Conservation (phyloP, 1,139 yeast genomes). For the Yamadazyma conglobata region DNA sequence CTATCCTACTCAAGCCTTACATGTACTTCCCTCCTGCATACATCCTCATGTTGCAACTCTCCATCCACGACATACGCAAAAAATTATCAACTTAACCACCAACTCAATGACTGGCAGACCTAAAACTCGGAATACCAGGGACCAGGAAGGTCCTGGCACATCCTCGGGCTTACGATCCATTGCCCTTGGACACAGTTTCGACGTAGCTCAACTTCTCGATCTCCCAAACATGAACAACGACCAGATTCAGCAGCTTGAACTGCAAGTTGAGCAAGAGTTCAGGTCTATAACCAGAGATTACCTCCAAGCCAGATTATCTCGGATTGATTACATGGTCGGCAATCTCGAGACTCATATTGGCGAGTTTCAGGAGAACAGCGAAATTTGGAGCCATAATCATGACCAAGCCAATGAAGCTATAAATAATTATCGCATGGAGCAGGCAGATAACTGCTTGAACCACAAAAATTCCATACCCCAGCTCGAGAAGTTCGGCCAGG, state of each 20-base stretch:
- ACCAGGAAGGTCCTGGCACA: no score
- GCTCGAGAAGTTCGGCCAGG: no score
- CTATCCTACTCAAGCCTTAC: no score
- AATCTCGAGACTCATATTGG: slow-evolving; percentile 27
- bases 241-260: slow-evolving; percentile 28
- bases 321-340: slow-evolving; percentile 30
- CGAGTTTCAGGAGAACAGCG: slow-evolving; percentile 27
- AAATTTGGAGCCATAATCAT: slow-evolving; percentile 33
- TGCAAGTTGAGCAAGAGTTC: slow-evolving; percentile 30
- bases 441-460: slow-evolving; percentile 27
- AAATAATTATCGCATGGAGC: slow-evolving; percentile 27
- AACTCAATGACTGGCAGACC: no score
- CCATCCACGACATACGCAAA: no score
- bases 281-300: slow-evolving; percentile 26
- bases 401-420: slow-evolving; percentile 35
- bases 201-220: slow-evolving; percentile 8
- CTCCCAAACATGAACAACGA: slow-evolving; percentile 23
- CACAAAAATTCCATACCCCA: no score
- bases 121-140: no score
- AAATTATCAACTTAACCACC: no score
- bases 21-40: no score
- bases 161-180: no score
- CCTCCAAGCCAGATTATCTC: slow-evolving; percentile 27
- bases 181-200: no score
- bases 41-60: no score